Evolutionary conservation across 352 stramenopile species (phyloP).

Genomic region (Plasmopara viticola): DNA sequence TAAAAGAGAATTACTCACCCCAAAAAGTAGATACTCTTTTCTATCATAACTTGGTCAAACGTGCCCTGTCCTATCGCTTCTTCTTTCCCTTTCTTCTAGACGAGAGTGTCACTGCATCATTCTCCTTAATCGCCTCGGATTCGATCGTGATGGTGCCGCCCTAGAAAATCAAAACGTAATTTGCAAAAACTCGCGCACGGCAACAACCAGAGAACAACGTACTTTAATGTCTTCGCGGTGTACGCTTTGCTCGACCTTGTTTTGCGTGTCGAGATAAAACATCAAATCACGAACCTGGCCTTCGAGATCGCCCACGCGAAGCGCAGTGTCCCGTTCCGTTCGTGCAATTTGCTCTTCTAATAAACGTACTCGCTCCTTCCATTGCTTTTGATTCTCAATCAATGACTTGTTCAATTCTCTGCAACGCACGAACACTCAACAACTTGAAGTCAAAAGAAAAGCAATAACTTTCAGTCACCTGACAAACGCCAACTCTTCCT

Average conservation of each 20-base stretch:
- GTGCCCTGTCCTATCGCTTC: too few relatives aligned
- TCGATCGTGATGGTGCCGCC: slow-evolving; percentile 74
- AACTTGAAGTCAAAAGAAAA: background rate
- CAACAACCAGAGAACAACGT: slow-evolving; percentile 1
- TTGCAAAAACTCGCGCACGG: background rate
- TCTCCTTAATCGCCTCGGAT: slow-evolving; percentile 10
- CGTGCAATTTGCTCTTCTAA: slow-evolving; percentile 65
- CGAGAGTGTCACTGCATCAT: too few relatives aligned
- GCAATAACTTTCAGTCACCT: slow-evolving; percentile 27
- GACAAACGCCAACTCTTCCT: slow-evolving; percentile 79
- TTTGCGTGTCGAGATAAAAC: slow-evolving; percentile 88
- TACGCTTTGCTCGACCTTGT: slow-evolving; percentile 71
- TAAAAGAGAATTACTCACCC: too few relatives aligned
- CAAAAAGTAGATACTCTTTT: too few relatives aligned
- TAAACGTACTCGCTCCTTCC: slow-evolving; percentile 69
- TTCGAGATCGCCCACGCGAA: slow-evolving; percentile 70
- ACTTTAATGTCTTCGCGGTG: slow-evolving; percentile 81
- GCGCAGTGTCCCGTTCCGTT: slow-evolving; percentile 49
- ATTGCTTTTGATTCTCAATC: slow-evolving; percentile 85
- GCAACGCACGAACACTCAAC: slow-evolving; percentile 5
- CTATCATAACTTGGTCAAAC: too few relatives aligned
- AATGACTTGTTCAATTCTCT: slow-evolving; percentile 85
- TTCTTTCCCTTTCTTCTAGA: too few relatives aligned
- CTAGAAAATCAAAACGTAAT: slow-evolving; percentile 19
- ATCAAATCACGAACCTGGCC: slow-evolving; percentile 84